Percentiles rank a stretch among this genome's conserved stretches.
These are phyloP conservation scores for Pseudogymnoascus verrucosus DNA, from an alignment of 2,329 filamentous ascomycete species.

Conservation along the genomic window DNA sequence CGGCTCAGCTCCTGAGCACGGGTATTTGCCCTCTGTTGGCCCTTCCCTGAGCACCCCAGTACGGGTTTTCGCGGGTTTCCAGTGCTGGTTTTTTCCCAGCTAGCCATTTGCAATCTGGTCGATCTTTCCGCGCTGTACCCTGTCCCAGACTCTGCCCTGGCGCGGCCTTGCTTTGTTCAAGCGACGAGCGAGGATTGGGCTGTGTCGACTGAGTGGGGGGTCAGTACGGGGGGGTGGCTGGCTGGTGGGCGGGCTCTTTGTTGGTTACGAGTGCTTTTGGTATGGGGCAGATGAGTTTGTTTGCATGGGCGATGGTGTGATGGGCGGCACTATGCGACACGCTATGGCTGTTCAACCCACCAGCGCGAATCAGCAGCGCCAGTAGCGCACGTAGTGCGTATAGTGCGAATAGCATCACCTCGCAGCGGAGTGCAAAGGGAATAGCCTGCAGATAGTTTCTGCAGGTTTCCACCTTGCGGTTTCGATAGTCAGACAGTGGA, in stretches of 20 bases:
- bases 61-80: background rate
- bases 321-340: background rate
- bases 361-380: background rate
- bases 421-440: background rate
- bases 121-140: background rate
- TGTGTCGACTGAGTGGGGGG: background rate
- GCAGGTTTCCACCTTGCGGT: background rate
- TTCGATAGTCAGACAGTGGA: background rate
- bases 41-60: background rate
- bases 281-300: background rate
- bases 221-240: background rate
- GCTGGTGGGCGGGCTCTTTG: background rate
- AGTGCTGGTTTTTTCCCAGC: background rate
- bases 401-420: background rate
- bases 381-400: background rate
- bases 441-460: background rate
- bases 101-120: background rate
- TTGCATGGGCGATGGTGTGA: background rate
- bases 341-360: background rate
- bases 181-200: background rate
- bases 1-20: background rate
- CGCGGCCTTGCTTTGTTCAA: background rate
- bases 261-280: background rate
- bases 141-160: background rate
- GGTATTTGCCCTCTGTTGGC: background rate